Evolutionary conservation across 2,329 filamentous ascomycete species (phyloP).

Genomic region (Cytospora leucostoma): DNA sequence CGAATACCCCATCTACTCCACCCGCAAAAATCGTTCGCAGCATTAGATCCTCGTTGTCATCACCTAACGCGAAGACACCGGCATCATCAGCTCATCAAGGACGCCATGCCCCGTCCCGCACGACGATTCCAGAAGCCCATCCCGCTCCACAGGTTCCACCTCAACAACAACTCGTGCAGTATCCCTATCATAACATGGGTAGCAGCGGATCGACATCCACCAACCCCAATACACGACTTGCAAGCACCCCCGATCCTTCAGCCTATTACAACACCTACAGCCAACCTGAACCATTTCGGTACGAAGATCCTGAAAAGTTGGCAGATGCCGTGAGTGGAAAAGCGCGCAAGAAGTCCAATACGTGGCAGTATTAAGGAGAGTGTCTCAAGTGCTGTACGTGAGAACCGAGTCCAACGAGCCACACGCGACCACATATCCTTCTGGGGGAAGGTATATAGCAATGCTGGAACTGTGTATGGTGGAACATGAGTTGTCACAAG

Average conservation of each 20-base stretch:
- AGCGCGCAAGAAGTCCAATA: not conserved
- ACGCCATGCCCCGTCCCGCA: not conserved
- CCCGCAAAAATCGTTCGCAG: not conserved
- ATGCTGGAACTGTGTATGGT: conserved; percentile 31
- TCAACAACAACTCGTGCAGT: not conserved
- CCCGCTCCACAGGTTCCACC: not conserved
- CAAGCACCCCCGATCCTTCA: not conserved
- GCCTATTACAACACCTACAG: not conserved
- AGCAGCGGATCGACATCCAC: not conserved
- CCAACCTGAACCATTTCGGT: not conserved
- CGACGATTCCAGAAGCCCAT: not conserved
- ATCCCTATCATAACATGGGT: not conserved
- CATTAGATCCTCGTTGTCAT: not conserved
- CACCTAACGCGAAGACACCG: not conserved
- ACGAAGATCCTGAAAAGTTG: not conserved
- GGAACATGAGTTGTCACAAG: conserved; percentile 28
- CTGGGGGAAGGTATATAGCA: no score
- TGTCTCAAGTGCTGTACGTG: no score
- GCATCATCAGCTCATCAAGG: not conserved
- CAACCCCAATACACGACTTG: not conserved
- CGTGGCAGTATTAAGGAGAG: not conserved
- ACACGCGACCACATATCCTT: no score
- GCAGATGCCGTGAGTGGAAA: not conserved
- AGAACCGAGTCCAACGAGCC: no score
- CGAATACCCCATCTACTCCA: not conserved